These are phyloP conservation scores for Bryoglossum gracile DNA, from an alignment of 495 filamentous ascomycete genomes.

Conservation along the genomic window DNA sequence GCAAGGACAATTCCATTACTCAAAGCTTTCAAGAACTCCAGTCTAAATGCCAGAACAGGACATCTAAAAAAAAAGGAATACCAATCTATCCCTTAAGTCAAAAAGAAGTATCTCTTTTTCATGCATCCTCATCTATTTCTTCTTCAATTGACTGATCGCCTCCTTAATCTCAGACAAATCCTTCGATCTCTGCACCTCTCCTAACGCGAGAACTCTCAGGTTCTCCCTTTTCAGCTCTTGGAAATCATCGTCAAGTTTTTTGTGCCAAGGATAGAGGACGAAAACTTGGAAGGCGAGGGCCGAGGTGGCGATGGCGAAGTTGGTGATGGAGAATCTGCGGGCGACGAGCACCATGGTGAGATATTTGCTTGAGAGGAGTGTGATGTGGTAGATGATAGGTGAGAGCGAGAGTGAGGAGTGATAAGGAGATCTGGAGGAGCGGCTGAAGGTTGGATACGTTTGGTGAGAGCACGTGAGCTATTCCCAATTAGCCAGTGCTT, in stretches of 20 bases:
- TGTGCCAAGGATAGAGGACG: slow-evolving; percentile 61
- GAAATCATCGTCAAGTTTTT: slow-evolving; percentile 54
- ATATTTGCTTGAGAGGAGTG: not conserved
- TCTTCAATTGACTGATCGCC: slow-evolving; percentile 3
- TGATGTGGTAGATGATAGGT: not conserved
- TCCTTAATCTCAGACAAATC: slow-evolving; percentile 20
- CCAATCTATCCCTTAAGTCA: no score
- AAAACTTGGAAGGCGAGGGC: slow-evolving; percentile 56
- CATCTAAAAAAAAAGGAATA: no score
- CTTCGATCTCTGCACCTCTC: slow-evolving; percentile 14
- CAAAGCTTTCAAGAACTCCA: no score
- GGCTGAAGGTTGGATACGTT: not conserved
- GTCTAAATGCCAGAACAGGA: no score
- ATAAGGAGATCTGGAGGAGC: not conserved
- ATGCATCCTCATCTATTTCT: no score
- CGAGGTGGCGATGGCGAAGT: slow-evolving; percentile 53
- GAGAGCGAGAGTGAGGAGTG: not conserved
- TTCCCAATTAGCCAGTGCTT: not conserved
- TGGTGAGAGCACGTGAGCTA: not conserved
- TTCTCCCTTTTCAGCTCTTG: slow-evolving; percentile 49
- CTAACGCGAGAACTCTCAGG: slow-evolving; percentile 27
- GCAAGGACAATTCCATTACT: no score
- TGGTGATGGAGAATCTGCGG: slow-evolving; percentile 51
- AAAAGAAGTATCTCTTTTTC: no score
- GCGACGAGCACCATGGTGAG: slow-evolving; percentile 43